phyloP scores from a whole-genome alignment of 176 grass and related monocot genomes.

The Eleusine coracana region DNA sequence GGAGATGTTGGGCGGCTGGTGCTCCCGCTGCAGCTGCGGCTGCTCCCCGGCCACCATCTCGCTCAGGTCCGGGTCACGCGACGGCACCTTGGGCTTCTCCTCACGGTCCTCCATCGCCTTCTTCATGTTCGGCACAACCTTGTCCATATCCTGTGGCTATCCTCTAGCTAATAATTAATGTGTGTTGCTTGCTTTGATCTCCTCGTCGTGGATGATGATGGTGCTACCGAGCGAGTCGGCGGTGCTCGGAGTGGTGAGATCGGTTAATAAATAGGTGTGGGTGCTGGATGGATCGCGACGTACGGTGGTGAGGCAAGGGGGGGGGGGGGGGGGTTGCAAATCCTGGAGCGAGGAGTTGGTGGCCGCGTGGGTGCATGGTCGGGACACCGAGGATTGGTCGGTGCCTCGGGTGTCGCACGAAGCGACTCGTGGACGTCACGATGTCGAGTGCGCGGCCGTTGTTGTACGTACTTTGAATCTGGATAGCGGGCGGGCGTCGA shows the following conservation, averaged over 20 bases:
- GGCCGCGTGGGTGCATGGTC: background rate
- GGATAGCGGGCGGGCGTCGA: too few species aligned
- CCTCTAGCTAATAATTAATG: background rate
- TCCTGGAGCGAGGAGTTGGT: background rate
- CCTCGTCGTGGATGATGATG: background rate
- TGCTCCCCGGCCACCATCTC: slow-evolving; percentile 7
- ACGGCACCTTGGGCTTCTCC: slow-evolving; percentile 46
- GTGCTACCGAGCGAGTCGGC: background rate
- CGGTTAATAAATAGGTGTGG: background rate
- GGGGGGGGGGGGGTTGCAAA: too few species aligned
- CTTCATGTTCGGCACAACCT: slow-evolving; percentile 45
- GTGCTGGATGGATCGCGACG: background rate
- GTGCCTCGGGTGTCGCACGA: background rate
- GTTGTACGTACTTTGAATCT: background rate
- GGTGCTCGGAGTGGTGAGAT: fast-evolving
- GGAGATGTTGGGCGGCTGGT: slow-evolving; percentile 65
- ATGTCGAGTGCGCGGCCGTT: background rate
- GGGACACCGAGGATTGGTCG: slow-evolving; percentile 5
- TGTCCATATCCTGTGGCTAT: slow-evolving; percentile 44
- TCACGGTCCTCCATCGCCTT: slow-evolving; percentile 43
- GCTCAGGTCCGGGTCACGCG: slow-evolving; percentile 35
- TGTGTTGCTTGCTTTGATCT: background rate
- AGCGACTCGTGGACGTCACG: background rate
- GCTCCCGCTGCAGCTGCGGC: slow-evolving; percentile 38
- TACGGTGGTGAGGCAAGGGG: too few species aligned